Conservation (phyloP, 768 basidiomycete genomes). For the Pisolithus sp. region DNA sequence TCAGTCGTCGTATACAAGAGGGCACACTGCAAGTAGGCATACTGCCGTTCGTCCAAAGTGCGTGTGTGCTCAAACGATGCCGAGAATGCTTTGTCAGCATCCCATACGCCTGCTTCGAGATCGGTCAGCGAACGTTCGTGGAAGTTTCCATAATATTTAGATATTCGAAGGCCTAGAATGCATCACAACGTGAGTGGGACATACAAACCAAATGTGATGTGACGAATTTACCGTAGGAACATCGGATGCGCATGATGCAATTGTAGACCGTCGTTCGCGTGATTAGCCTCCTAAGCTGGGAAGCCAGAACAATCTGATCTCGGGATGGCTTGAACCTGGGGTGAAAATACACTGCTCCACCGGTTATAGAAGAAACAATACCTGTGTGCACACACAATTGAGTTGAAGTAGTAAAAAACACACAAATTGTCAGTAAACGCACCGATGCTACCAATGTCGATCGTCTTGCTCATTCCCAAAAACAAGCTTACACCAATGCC, state of each 20-base stretch:
- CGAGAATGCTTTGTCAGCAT: slow-evolving; percentile 76
- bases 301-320: slow-evolving; percentile 59
- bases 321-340: slow-evolving; percentile 75
- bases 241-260: slow-evolving; percentile 74
- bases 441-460: slow-evolving; percentile 88
- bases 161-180: slow-evolving; percentile 54
- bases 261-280: slow-evolving; percentile 71
- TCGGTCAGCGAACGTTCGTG: slow-evolving; percentile 62
- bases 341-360: slow-evolving; percentile 89
- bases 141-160: slow-evolving; percentile 69
- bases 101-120: slow-evolving; percentile 70
- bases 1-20: slow-evolving; percentile 73
- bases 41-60: slow-evolving; percentile 59
- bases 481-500: slow-evolving; percentile 91
- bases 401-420: background rate
- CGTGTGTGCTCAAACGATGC: slow-evolving; percentile 69
- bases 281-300: slow-evolving; percentile 69
- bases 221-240: slow-evolving; percentile 62
- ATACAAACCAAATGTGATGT: background rate
- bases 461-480: slow-evolving; percentile 69
- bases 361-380: slow-evolving; percentile 62
- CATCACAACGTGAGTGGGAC: background rate
- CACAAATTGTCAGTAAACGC: slow-evolving; percentile 2
- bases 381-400: slow-evolving; percentile 33
- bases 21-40: slow-evolving; percentile 81